Conservation (phyloP, 768 basidiomycete genomes). For the Trametes punicea region DNA sequence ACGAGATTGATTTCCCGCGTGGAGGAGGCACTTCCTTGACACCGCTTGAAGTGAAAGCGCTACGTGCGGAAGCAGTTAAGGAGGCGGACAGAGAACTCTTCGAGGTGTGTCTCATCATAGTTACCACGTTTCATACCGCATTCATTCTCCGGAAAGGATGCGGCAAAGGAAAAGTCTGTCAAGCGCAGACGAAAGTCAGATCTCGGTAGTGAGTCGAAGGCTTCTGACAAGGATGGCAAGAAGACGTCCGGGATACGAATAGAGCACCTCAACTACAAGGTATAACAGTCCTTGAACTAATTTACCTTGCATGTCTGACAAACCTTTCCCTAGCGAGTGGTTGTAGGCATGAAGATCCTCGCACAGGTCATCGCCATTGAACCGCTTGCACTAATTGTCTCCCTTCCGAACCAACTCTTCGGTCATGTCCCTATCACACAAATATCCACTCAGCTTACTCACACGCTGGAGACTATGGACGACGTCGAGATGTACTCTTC, state of each 20-base stretch:
- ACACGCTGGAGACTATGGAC: constrained; percentile 60
- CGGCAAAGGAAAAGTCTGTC: constrained; percentile 40
- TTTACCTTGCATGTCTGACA: constrained; percentile 1
- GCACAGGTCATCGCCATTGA: constrained; percentile 85
- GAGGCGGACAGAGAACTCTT: constrained; percentile 85
- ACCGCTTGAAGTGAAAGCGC: constrained; percentile 82
- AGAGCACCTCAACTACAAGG: constrained; percentile 94
- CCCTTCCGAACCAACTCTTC: constrained; percentile 92
- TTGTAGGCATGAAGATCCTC: constrained; percentile 81
- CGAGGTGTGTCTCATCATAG: constrained; percentile 42
- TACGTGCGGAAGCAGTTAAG: constrained; percentile 77
- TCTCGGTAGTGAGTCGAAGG: constrained; percentile 29
- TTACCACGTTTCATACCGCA: neutral
- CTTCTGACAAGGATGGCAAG: constrained; percentile 31
- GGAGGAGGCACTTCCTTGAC: constrained; percentile 91
- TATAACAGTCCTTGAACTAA: constrained; percentile 27
- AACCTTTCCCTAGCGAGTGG: constrained; percentile 55
- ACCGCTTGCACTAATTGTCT: constrained; percentile 86
- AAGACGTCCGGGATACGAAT: constrained; percentile 66
- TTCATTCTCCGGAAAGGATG: constrained; percentile 27
- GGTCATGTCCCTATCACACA: constrained; percentile 95
- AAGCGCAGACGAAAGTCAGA: constrained; percentile 49
- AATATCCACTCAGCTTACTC: constrained; percentile 76
- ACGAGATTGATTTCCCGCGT: constrained; percentile 92
- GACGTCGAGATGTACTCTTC: constrained; percentile 43